Evolutionary conservation across 805 yeast species (phyloP).

Genomic region (Candida morakotiae): DNA sequence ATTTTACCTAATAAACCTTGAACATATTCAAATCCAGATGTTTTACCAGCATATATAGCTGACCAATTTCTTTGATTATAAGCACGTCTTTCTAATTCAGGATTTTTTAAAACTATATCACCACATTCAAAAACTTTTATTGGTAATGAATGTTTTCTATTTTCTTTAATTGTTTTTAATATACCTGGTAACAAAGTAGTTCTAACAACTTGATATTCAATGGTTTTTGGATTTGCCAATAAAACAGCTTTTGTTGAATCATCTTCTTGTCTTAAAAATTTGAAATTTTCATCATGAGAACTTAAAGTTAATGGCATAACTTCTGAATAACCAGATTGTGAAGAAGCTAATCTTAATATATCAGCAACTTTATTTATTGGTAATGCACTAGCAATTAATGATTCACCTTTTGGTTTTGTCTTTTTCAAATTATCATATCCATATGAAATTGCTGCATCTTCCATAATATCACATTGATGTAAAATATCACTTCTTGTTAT

Average conservation of each 20-base stretch:
- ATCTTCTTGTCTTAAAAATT: conserved; percentile 70
- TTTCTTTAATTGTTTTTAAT: conserved; percentile 91
- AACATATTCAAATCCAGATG: conserved; percentile 89
- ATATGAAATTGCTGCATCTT: conserved; percentile 94
- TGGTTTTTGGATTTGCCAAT: conserved; percentile 93
- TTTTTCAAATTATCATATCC: conserved; percentile 87
- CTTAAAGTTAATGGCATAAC: conserved; percentile 93
- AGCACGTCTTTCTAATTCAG: conserved; percentile 79
- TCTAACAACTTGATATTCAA: conserved; percentile 96
- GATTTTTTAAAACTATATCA: conserved; percentile 86
- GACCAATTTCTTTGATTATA: conserved; percentile 92
- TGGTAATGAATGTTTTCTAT: conserved; percentile 92
- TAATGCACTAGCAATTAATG: conserved; percentile 81
- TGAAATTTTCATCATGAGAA: conserved; percentile 96
- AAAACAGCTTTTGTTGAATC: conserved; percentile 78
- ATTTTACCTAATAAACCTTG: conserved; percentile 94
- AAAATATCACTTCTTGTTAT: conserved; percentile 93
- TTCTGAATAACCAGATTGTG: conserved; percentile 95
- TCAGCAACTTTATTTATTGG: conserved; percentile 90
- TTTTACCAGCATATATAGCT: conserved; percentile 90
- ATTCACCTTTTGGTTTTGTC: conserved; percentile 64
- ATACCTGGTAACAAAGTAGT: conserved; percentile 92
- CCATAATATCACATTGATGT: conserved; percentile 98
- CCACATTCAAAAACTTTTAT: conserved; percentile 93
- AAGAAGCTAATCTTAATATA: conserved; percentile 82